Conservation (phyloP, 2,329 filamentous ascomycete species). For the Colletotrichum horii region DNA sequence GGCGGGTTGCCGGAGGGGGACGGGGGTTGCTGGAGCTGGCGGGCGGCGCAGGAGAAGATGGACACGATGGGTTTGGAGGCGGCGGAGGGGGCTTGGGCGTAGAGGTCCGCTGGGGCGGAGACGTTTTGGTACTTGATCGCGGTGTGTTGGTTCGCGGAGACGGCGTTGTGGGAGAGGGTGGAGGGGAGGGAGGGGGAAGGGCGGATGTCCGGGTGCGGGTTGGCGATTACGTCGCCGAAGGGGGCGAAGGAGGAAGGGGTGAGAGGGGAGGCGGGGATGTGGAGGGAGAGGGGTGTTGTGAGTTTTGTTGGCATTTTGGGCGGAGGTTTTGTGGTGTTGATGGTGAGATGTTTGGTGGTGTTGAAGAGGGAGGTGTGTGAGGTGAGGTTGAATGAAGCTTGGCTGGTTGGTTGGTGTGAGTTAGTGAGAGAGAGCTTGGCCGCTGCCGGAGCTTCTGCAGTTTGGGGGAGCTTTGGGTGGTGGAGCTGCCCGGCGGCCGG, state of each 20-base stretch:
- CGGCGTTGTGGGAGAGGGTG: constrained; percentile 43
- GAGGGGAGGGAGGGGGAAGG: constrained; percentile 51
- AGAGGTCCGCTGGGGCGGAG: constrained; percentile 74
- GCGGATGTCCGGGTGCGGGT: constrained; percentile 66
- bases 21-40: constrained; percentile 44
- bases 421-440: not conserved
- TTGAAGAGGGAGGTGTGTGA: not conserved
- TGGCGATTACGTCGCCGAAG: constrained; percentile 84
- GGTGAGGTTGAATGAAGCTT: not conserved
- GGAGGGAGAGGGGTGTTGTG: constrained; percentile 25
- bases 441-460: not conserved
- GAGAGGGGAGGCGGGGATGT: constrained; percentile 68
- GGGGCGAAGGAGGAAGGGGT: constrained; percentile 71
- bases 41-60: constrained; percentile 85
- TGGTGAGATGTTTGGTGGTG: not conserved
- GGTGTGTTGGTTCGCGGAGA: constrained; percentile 81
- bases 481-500: not conserved
- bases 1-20: not conserved
- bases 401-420: not conserved
- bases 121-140: constrained; percentile 87
- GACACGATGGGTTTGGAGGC: constrained; percentile 72
- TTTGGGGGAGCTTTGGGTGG: not conserved
- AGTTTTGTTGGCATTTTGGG: constrained; percentile 5
- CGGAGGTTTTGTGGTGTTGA: not conserved
- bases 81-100: constrained; percentile 67